phyloP scores from a whole-genome alignment of 129 eudicot genomes.

The Flaveria brownii region DNA sequence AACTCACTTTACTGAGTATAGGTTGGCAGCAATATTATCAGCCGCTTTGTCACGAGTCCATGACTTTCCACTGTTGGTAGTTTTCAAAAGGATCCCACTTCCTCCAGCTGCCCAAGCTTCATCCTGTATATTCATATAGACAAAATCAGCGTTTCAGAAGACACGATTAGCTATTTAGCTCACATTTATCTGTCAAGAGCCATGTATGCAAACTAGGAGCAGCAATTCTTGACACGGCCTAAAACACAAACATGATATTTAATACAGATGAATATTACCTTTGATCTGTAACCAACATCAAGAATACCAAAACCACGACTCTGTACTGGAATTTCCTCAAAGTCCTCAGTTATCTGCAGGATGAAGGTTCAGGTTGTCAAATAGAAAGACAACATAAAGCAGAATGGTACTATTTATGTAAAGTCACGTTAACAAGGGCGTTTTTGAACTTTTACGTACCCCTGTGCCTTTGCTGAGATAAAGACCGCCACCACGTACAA shows the following conservation, averaged over 20 bases:
- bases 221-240: no score
- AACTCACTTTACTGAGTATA: constrained; percentile 93
- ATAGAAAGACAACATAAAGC: constrained; percentile 3
- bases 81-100: constrained; percentile 90
- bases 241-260: neutral
- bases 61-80: constrained; percentile 87
- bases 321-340: constrained; percentile 91
- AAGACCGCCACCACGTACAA: constrained; percentile 98
- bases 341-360: constrained; percentile 88
- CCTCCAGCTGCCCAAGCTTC: constrained; percentile 99
- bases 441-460: constrained; percentile 45
- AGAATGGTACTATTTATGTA: neutral
- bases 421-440: neutral
- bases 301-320: constrained; percentile 99
- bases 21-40: constrained; percentile 95
- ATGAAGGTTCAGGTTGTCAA: constrained; percentile 27
- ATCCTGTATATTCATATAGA: constrained; percentile 51
- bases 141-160: constrained; percentile 16
- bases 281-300: constrained; percentile 92
- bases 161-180: neutral
- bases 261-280: constrained; percentile 44
- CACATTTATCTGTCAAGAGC: neutral
- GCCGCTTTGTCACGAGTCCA: constrained; percentile 99
- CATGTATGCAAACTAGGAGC: neutral
- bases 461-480: constrained; percentile 98